phyloP scores from a whole-genome alignment of 768 basidiomycete species.

The Pulveroboletus frians region DNA sequence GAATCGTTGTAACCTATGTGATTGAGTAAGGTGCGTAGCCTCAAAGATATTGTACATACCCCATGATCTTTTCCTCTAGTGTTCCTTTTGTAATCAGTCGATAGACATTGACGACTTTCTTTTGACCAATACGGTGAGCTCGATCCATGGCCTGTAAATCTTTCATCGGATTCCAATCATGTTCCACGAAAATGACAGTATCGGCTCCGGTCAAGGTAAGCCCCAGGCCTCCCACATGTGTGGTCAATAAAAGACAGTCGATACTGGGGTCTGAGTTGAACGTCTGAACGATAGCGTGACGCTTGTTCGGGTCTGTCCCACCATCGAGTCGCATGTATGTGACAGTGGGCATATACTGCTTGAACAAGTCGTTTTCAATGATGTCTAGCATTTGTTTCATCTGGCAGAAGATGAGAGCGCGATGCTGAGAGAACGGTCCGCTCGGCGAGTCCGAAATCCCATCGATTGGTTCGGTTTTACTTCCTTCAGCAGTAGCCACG shows the following conservation, averaged over 20 bases:
- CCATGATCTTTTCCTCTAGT: slow-evolving; percentile 99
- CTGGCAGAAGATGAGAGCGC: slow-evolving; percentile 99
- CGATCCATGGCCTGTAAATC: slow-evolving; percentile 99
- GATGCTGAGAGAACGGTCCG: slow-evolving; percentile 82
- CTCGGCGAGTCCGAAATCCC: slow-evolving; percentile 42
- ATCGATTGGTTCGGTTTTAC: slow-evolving; percentile 66
- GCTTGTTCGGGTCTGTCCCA: slow-evolving; percentile 84
- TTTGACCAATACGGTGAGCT: slow-evolving; percentile 96
- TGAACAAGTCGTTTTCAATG: slow-evolving; percentile 92
- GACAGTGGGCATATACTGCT: slow-evolving; percentile 86
- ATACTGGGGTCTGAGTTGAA: slow-evolving; percentile 98
- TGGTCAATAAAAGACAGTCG: slow-evolving; percentile 92
- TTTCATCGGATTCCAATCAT: slow-evolving; percentile 99
- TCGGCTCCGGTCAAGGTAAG: slow-evolving; percentile 96
- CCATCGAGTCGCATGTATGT: slow-evolving; percentile 99
- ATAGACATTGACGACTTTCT: slow-evolving; percentile 98
- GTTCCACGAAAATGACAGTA: slow-evolving; percentile 98
- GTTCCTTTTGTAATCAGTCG: slow-evolving; percentile 96
- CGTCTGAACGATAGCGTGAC: slow-evolving; percentile 95
- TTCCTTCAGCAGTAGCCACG: slow-evolving; percentile 42
- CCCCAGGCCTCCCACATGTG: slow-evolving; percentile 94
- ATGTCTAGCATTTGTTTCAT: slow-evolving; percentile 99
- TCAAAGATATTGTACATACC: slow-evolving; percentile 47
- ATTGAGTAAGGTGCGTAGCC: slow-evolving; percentile 4
- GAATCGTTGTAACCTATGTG: slow-evolving; percentile 85